These are phyloP conservation scores for Fraxinus anomala DNA, from an alignment of 257 asterid genomes.

Conservation along the genomic window DNA sequence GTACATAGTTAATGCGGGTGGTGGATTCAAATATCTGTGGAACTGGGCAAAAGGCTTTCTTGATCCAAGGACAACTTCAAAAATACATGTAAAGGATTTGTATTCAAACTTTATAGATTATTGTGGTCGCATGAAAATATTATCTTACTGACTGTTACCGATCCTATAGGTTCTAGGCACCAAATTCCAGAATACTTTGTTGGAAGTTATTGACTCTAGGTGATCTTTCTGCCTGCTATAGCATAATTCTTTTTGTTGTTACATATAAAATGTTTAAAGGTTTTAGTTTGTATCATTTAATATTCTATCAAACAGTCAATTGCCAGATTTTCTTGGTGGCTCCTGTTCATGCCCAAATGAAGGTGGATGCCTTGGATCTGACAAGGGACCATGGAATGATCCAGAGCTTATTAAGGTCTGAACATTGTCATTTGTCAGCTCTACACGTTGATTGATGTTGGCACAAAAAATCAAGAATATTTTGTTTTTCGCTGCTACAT, in stretches of 20 bases:
- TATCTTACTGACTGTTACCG: slow-evolving; percentile 30
- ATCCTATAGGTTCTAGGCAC: slow-evolving; percentile 76
- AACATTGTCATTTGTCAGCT: slow-evolving; percentile 23
- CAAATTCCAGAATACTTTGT: slow-evolving; percentile 70
- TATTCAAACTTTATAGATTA: slow-evolving; percentile 14
- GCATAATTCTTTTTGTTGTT: background rate
- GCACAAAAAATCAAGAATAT: slow-evolving; percentile 8
- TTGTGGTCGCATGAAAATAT: slow-evolving; percentile 19
- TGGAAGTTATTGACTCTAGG: slow-evolving; percentile 81
- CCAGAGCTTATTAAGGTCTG: slow-evolving; percentile 82
- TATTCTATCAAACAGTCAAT: slow-evolving; percentile 60
- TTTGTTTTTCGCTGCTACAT: slow-evolving; percentile 24
- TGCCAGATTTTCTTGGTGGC: slow-evolving; percentile 98
- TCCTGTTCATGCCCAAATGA: slow-evolving; percentile 75
- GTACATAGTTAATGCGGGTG: slow-evolving; percentile 93
- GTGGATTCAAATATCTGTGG: slow-evolving; percentile 85
- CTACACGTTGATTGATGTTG: slow-evolving; percentile 9
- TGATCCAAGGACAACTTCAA: slow-evolving; percentile 87
- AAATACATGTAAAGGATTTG: slow-evolving; percentile 66
- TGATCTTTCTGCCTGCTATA: slow-evolving; percentile 34
- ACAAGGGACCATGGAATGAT: slow-evolving; percentile 89
- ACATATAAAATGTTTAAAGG: background rate
- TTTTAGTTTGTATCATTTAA: slow-evolving; percentile 17
- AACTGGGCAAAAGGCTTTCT: slow-evolving; percentile 78
- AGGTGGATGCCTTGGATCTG: slow-evolving; percentile 89